These are phyloP conservation scores for Xylaria longipes DNA, from an alignment of 495 filamentous ascomycete genomes.

Conservation along the genomic window DNA sequence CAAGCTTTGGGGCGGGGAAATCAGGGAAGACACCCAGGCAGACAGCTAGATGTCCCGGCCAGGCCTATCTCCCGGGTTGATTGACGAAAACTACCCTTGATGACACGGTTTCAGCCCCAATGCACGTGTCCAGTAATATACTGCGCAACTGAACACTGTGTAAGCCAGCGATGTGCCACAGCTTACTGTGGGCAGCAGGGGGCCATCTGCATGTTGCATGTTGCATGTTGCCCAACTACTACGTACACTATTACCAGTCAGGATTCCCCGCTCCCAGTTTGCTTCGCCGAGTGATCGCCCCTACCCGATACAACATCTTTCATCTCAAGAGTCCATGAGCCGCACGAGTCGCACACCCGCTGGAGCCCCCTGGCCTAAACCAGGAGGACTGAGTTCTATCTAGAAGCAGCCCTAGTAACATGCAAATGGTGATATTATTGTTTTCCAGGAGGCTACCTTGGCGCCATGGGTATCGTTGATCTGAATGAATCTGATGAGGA, in stretches of 20 bases:
- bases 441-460: background rate
- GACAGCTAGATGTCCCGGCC: no score
- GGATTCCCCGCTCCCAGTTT: background rate
- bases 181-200: background rate
- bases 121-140: background rate
- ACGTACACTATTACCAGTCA: no score
- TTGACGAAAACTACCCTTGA: background rate
- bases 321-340: background rate
- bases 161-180: background rate
- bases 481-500: conserved; percentile 3
- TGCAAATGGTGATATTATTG: background rate
- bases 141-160: conserved; percentile 9
- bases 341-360: background rate
- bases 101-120: background rate
- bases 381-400: background rate
- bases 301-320: background rate
- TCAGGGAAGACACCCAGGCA: no score
- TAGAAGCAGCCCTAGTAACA: background rate
- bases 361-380: background rate
- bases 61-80: no score
- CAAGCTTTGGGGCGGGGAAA: no score
- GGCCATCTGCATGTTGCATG: background rate
- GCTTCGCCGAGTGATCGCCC: background rate
- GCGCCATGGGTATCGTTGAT: conserved; percentile 14
- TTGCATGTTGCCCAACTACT: no score